Evolutionary conservation across 306 rosid genomes (phyloP), one percentile per base, ranked within the genome.

Genomic region (Trifolium pratense): DNA sequence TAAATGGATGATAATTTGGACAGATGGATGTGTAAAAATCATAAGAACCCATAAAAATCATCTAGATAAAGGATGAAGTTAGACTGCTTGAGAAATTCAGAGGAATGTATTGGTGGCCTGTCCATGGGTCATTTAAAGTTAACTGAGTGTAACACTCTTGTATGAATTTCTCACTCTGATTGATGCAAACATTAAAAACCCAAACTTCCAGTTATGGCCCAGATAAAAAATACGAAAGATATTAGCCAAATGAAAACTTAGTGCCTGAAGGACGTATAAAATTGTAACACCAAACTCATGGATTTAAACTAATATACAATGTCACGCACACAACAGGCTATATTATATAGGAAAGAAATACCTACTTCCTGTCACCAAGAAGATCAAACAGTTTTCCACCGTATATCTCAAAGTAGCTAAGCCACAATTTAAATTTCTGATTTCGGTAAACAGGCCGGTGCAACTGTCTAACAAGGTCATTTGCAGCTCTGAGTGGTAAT

Each of bases 301-400:
- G 36, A 48, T 59, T 58, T 29, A 45, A 56, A 65, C 55, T 51
- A 63, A 43, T 37, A 64, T 18, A 39, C 40, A 29, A 16, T 11
- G 59, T 2, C n/a, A 29, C 12, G 5, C 46, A 58, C 3, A 61
- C 25, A 53, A 42, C 20, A 68, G 3, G 39, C 0, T 20, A 18
- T 39, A 64, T 17, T 37, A 31, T 20, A 29, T 11, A 73, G 11
- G 56, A 70, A 73, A 68, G 77, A 61, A 58, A 62, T 66, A 89
- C 92, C 77, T 56, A 91, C 98, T 86, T 94, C 81, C 98, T 87
- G 15, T 94, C 98, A 40, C 91, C 87, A 43, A 94, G 98, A 84
- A 94, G 97, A 86, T 94, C 98, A 83, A 74, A 93, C 36, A 93
- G 88, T 78, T 93, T 93, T 77, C 98, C 96, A 17, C 98, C 98